phyloP scores from a whole-genome alignment of 2,329 filamentous ascomycete species.

The Xylaria sp. region DNA sequence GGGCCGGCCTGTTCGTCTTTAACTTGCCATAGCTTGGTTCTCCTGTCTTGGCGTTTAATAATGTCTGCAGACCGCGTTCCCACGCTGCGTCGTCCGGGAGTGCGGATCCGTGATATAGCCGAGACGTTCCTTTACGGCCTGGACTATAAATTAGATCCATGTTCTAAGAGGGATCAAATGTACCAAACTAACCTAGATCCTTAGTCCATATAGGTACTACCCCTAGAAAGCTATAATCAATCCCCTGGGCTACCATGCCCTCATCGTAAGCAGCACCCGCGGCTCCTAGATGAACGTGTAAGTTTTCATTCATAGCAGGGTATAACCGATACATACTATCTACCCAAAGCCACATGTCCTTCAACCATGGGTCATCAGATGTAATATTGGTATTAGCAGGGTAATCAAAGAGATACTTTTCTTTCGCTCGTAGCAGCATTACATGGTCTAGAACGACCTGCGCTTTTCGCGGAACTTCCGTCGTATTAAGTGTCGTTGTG shows the following conservation, averaged over 20 bases:
- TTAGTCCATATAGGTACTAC: slow-evolving; percentile 79
- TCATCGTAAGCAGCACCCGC: slow-evolving; percentile 72
- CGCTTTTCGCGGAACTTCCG: slow-evolving; percentile 62
- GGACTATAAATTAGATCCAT: slow-evolving; percentile 34
- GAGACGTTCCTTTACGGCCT: slow-evolving; percentile 62
- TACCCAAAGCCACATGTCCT: slow-evolving; percentile 82
- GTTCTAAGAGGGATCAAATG: slow-evolving; percentile 26
- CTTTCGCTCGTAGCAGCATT: slow-evolving; percentile 69
- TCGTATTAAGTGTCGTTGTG: slow-evolving; percentile 56
- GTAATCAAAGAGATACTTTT: slow-evolving; percentile 73
- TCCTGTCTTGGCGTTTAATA: slow-evolving; percentile 72
- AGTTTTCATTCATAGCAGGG: slow-evolving; percentile 25
- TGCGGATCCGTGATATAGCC: slow-evolving; percentile 59
- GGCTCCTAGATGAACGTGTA: slow-evolving; percentile 58
- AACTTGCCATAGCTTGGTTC: slow-evolving; percentile 73
- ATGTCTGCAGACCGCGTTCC: slow-evolving; percentile 70
- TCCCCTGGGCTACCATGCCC: slow-evolving; percentile 74
- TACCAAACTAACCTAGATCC: slow-evolving; percentile 65
- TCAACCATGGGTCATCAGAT: slow-evolving; percentile 77
- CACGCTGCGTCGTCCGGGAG: slow-evolving; percentile 64
- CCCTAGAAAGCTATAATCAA: slow-evolving; percentile 82
- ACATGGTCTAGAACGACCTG: slow-evolving; percentile 66
- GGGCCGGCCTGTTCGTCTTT: slow-evolving; percentile 72
- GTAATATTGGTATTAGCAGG: slow-evolving; percentile 73
- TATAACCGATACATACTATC: slow-evolving; percentile 60